Base-by-base conservation (phyloP, 306 rosid species). In the Corylus avellana region DNA sequence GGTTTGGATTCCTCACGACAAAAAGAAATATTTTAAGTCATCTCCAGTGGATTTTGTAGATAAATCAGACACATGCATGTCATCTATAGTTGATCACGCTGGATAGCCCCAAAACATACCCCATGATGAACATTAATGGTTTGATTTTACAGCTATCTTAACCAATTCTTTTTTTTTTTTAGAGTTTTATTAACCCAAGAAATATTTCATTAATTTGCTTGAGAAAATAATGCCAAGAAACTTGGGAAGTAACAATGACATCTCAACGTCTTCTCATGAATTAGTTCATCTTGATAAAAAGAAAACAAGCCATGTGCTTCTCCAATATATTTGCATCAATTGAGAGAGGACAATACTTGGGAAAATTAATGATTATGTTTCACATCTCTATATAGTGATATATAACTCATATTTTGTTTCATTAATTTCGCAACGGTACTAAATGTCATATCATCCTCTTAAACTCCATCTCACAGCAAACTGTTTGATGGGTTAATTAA, bases 61-160 rank as follows among this genome's bases (percentile, higher is more conserved):
- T 58, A 71, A 42, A 66, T 39, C 22, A 47, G 63, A 54, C 64
- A 63, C 57, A 77, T 72, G 75, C 54, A 44, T 72, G 79, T 72
- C 78, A 84, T 79, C 72, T 71, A 46, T 72, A 72, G 81, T 76
- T 76, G 77, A 76, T 47, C 58, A 56, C 72, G 79, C 35, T 4
- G 77, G 71, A 76, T 32, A 13, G 72, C 20, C 61, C 64, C 39
- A 39, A 35, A 68, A 72, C 87, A 84, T 61, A 76, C 49, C 61
- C 75, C 35, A 76, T 79, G 81, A 4, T 39, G 44, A 39, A 39
- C 35, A 39, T 39, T 39, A 39, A 39, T 39, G 6, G 44, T 39
- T 39, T 39, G 44, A 39, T 39, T 39, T 35, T 39, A 1, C 35
- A 32, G 35, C 35, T 32, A 32, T 32, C 35, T 32, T 32, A 32